Evolutionary conservation across 2,329 filamentous ascomycete species (phyloP).

Genomic region (Calcarisporium arbuscula): DNA sequence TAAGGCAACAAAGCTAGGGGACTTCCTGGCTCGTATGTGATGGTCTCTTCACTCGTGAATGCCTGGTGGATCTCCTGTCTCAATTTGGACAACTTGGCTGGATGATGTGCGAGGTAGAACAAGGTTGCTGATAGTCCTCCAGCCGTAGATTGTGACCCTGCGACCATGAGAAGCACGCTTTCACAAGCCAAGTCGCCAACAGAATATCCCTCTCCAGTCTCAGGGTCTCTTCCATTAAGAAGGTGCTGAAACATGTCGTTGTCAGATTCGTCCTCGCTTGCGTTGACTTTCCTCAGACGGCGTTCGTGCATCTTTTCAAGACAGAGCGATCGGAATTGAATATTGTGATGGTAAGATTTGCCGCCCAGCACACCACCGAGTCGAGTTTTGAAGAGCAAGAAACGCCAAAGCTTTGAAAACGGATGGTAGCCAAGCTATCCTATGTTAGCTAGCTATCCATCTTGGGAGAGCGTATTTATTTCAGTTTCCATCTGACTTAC

Average conservation of each 20-base stretch:
- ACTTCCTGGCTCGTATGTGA: conserved; percentile 7
- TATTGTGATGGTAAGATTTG: conserved; percentile 1
- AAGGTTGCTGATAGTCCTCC: conserved; percentile 11
- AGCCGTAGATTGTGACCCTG: conserved; percentile 15
- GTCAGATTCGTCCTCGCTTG: conserved; percentile 4
- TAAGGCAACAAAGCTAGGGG: too few relatives aligned
- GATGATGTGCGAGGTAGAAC: conserved; percentile 14
- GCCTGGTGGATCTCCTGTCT: conserved; percentile 7
- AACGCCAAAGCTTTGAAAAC: not conserved
- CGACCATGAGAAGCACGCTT: conserved; percentile 16
- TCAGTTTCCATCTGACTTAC: conserved; percentile 10
- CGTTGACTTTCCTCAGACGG: not conserved
- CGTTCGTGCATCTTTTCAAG: conserved; percentile 9
- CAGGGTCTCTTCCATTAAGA: conserved; percentile 13
- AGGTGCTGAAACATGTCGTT: conserved; percentile 20
- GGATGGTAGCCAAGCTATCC: conserved; percentile 5
- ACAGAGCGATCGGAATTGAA: conserved; percentile 1
- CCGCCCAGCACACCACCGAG: conserved; percentile 1
- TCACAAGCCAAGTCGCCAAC: conserved; percentile 17
- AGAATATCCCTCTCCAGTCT: conserved; percentile 18
- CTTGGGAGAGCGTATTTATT: too few relatives aligned
- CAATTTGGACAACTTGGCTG: conserved; percentile 8
- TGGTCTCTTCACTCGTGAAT: conserved; percentile 9
- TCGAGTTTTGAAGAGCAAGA: conserved; percentile 2
- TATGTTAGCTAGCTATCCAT: too few relatives aligned